Conservation (phyloP, 2,329 filamentous ascomycete species). For the Phaeomoniella chlamydospora region DNA sequence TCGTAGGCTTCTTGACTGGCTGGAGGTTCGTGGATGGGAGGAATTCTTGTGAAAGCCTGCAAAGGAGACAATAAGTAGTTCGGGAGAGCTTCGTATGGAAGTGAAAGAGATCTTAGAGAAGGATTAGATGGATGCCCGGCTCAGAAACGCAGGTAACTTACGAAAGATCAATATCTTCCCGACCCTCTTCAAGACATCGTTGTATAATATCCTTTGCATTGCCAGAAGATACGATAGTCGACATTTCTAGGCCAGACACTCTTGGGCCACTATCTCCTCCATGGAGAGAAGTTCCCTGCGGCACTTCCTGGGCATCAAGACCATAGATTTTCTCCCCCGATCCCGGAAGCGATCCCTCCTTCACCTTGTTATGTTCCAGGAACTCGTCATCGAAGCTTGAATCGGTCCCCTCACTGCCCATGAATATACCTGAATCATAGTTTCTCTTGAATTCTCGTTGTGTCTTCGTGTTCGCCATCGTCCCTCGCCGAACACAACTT, state of each 20-base stretch:
- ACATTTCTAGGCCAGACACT: constrained; percentile 9
- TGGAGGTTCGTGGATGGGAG: constrained; percentile 17
- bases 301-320: constrained; percentile 1
- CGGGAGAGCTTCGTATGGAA: constrained; percentile 17
- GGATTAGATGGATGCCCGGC: constrained; percentile 1
- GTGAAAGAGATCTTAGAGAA: constrained; percentile 12
- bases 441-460: constrained; percentile 27
- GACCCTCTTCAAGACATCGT: constrained; percentile 26
- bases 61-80: constrained; percentile 19
- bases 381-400: constrained; percentile 23
- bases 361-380: constrained; percentile 3
- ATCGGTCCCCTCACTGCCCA: constrained; percentile 29
- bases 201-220: constrained; percentile 21
- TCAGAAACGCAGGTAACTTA: constrained; percentile 13
- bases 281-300: neutral
- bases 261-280: constrained; percentile 7
- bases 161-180: constrained; percentile 30
- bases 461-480: constrained; percentile 21
- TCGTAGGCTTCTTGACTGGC: constrained; percentile 21
- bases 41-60: constrained; percentile 24
- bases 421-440: constrained; percentile 32
- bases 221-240: constrained; percentile 20
- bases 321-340: neutral
- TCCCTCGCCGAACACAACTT: constrained; percentile 4
- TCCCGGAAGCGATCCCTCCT: neutral